Conservation (phyloP, 768 basidiomycete genomes). For the Hericium rajendrae region DNA sequence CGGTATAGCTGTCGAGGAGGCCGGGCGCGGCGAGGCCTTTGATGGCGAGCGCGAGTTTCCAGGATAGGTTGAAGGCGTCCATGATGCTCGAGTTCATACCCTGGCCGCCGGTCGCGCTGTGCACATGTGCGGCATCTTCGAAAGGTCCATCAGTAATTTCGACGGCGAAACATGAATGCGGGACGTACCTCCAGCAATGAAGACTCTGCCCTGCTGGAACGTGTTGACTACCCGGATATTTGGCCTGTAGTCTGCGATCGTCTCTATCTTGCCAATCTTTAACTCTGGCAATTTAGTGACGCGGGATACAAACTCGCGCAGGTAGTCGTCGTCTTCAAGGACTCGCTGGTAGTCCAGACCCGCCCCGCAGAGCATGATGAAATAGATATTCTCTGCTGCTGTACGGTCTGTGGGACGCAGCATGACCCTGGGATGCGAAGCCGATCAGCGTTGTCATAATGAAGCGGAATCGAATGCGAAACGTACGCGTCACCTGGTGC, state of each 20-base stretch:
- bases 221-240: slow-evolving; percentile 13
- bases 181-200: slow-evolving; percentile 11
- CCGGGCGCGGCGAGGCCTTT: slow-evolving; percentile 3
- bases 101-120: slow-evolving; percentile 2
- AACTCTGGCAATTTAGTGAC: neutral
- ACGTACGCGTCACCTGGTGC: neutral
- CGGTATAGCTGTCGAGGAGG: slow-evolving; percentile 10
- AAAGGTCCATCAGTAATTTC: neutral
- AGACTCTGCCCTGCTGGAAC: slow-evolving; percentile 9
- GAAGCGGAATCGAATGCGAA: neutral
- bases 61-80: slow-evolving; percentile 8
- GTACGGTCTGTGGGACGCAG: neutral
- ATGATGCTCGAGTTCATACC: neutral
- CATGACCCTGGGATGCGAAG: neutral
- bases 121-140: slow-evolving; percentile 3
- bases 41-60: slow-evolving; percentile 12
- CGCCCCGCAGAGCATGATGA: neutral
- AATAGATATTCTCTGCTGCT: neutral
- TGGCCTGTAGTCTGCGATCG: slow-evolving; percentile 1
- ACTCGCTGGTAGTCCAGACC: neutral
- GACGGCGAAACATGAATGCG: slow-evolving; percentile 3
- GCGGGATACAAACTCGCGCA: neutral
- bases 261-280: neutral
- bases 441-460: neutral
- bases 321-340: neutral